Base-by-base conservation (phyloP, 306 rosid genomes). In the Boehmeria nivea region DNA sequence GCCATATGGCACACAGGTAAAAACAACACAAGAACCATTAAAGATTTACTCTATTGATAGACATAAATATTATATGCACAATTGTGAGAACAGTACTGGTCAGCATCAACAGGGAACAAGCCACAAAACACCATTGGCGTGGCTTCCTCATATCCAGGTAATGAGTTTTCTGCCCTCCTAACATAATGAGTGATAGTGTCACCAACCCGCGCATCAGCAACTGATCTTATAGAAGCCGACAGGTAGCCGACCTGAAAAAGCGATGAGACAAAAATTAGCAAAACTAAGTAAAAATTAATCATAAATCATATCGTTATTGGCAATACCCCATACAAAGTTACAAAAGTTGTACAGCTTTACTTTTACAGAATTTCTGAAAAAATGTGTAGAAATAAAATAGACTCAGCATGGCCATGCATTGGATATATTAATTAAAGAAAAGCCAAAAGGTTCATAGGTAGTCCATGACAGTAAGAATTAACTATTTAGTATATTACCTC, bases 111-210 rank as follows among this genome's bases (percentile, higher is more conserved):
- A 27, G 95, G 98, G 71, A 90, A 87, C 62, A 90, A 67, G 86
- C 98, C 98, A 51, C 98, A 84, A 63, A 90, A 86, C 80, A 90
- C 98, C 95, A 86, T 84, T 4, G 94, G 98, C 38, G 95, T 87
- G 42, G 85, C 95, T 75, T 86, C 91, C 77, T 86, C 88, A 15
- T 86, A 90, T 55, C 97, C 95, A 53, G 97, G 95, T 43, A 90
- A 84, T 7, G 83, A 81, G n/a, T 43, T 73, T 53, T 74, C 91
- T 0, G 97, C 97, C 79, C 63, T 74, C 63, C 84, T 76, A 9
- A 70, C 40, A 60, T 69, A 61, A 61, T 78, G 77, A 12, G 97
- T 90, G 52, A 90, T 66, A 9, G 97, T 90, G 72, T 90, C 95
- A 17, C 97, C 97, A 49, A 90, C 97, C 68, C 97, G 77, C 2